Percentiles rank a stretch among this genome's conserved stretches.
Evolutionary conservation across 306 rosid genomes (phyloP).

Genomic region (peach (Prunus persica)): Prunus_persica_NCBIv2 NC_034011.1:11115501-11116000

Average conservation of each 20-base stretch:
- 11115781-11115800: conserved; percentile 15
- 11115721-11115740: conserved; percentile 86
- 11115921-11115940: conserved; percentile 21
- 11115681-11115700: neutral
- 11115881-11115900: conserved; percentile 96
- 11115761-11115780: conserved; percentile 2
- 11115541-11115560: neutral
- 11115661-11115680: neutral
- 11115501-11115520: neutral
- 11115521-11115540: neutral
- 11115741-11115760: conserved; percentile 99
- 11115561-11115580: neutral
- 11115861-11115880: conserved; percentile 90
- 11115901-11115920: conserved; percentile 47
- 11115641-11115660: neutral
- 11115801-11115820: neutral
- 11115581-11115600: neutral
- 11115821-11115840: neutral
- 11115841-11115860: conserved; percentile 78
- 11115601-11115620: neutral
- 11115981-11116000: neutral
- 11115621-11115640: neutral
- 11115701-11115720: neutral
- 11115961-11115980: neutral
- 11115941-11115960: neutral